These are phyloP conservation scores for Ramichloridium luteum DNA, from an alignment of 2,329 filamentous ascomycete genomes.

Conservation along the genomic window DNA sequence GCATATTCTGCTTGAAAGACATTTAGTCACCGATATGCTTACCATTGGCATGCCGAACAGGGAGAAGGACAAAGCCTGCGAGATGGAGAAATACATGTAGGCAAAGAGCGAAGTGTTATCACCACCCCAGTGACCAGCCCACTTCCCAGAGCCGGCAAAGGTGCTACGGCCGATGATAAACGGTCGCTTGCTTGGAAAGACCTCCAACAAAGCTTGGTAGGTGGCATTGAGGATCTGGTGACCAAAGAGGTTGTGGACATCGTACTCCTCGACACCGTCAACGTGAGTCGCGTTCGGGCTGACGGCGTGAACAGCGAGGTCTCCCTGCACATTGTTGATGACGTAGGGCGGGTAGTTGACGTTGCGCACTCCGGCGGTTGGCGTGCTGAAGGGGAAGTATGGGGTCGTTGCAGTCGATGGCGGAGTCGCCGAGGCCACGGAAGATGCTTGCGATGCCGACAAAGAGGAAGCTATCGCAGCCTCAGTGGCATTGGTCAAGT, in stretches of 20 bases:
- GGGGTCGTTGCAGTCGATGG: slow-evolving; percentile 12
- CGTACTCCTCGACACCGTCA: slow-evolving; percentile 64
- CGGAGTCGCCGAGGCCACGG: slow-evolving; percentile 22
- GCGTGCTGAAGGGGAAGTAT: slow-evolving; percentile 11
- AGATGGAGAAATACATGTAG: slow-evolving; percentile 65
- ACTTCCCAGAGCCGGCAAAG: slow-evolving; percentile 63
- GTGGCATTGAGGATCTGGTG: slow-evolving; percentile 67
- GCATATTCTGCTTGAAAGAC: too few relatives aligned
- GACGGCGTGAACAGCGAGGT: slow-evolving; percentile 60
- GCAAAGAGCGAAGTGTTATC: slow-evolving; percentile 59
- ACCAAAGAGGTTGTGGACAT: slow-evolving; percentile 70
- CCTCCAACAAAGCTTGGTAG: slow-evolving; percentile 53
- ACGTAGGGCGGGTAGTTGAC: slow-evolving; percentile 23
- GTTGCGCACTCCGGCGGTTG: slow-evolving; percentile 20
- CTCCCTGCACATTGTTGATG: slow-evolving; percentile 44
- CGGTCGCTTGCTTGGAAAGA: slow-evolving; percentile 58
- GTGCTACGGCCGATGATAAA: slow-evolving; percentile 78
- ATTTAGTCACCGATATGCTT: too few relatives aligned
- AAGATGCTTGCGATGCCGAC: slow-evolving; percentile 39
- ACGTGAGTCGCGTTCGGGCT: slow-evolving; percentile 66
- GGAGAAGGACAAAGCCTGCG: slow-evolving; percentile 62
- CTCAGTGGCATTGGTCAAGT: slow-evolving; percentile 55
- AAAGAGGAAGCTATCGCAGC: slow-evolving; percentile 47
- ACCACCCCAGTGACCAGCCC: slow-evolving; percentile 72
- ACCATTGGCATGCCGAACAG: slow-evolving; percentile 63